phyloP scores from a whole-genome alignment of 345 rosid species.

The Heritiera fomes region DNA sequence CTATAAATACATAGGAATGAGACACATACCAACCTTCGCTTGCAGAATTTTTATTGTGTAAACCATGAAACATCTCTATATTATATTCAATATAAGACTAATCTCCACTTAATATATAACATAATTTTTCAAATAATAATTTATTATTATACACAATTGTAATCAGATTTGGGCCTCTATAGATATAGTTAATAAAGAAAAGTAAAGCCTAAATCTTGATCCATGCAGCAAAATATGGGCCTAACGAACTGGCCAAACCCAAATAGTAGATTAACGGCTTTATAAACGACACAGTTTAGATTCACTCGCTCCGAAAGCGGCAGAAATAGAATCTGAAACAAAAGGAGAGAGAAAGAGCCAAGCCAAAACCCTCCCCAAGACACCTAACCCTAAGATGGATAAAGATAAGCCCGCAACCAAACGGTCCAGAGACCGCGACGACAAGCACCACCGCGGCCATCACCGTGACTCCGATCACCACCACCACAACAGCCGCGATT shows the following conservation, averaged over 20 bases:
- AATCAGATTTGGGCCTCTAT: background rate
- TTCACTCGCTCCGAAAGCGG: background rate
- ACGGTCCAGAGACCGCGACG: slow-evolving; percentile 50
- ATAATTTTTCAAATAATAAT: too few species aligned
- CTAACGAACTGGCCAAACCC: background rate
- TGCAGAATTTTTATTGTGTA: too few species aligned
- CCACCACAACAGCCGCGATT: slow-evolving; percentile 43
- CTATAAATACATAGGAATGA: too few species aligned
- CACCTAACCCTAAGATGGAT: slow-evolving; percentile 51
- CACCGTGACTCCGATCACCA: slow-evolving; percentile 49
- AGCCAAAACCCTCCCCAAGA: background rate
- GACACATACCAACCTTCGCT: too few species aligned
- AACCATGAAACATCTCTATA: too few species aligned
- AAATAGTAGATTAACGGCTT: background rate
- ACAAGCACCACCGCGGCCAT: slow-evolving; percentile 45
- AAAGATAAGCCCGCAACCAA: slow-evolving; percentile 49
- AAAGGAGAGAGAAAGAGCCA: background rate
- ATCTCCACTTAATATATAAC: too few species aligned
- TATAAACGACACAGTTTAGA: background rate
- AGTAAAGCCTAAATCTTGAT: background rate
- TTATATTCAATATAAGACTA: too few species aligned
- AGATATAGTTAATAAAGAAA: too few species aligned
- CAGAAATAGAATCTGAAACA: background rate
- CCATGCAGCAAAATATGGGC: background rate
- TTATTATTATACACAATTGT: too few species aligned